Evolutionary conservation across 2,329 filamentous ascomycete species (phyloP).

Genomic region (Elsinoe necatrix): DNA sequence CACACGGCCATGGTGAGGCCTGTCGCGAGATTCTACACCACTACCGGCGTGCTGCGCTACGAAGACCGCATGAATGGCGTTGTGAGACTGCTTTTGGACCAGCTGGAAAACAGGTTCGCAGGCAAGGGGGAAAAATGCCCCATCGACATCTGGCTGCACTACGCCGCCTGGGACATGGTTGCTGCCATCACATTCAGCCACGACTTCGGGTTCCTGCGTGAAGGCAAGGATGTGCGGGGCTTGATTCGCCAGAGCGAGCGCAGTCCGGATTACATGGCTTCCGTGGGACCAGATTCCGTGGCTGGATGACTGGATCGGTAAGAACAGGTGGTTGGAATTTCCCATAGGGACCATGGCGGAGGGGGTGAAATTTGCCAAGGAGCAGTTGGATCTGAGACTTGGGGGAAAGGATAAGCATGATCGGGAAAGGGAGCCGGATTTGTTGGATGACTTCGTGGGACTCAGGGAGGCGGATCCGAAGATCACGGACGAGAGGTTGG

Average conservation of each 20-base stretch:
- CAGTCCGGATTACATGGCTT: slow-evolving; percentile 10
- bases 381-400: not conserved
- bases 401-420: slow-evolving; percentile 4
- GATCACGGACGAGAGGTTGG: slow-evolving; percentile 1
- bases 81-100: slow-evolving; percentile 41
- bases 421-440: slow-evolving; percentile 4
- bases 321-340: slow-evolving; percentile 1
- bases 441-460: slow-evolving; percentile 4
- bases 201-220: slow-evolving; percentile 21
- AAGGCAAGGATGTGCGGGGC: slow-evolving; percentile 16
- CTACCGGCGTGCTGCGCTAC: slow-evolving; percentile 6
- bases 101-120: slow-evolving; percentile 27
- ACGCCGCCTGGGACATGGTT: slow-evolving; percentile 74
- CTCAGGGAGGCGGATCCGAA: slow-evolving; percentile 8
- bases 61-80: not conserved
- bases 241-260: slow-evolving; percentile 23
- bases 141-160: slow-evolving; percentile 66
- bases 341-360: slow-evolving; percentile 3
- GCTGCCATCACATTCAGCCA: slow-evolving; percentile 36
- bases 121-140: slow-evolving; percentile 44
- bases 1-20: not conserved
- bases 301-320: slow-evolving; percentile 20
- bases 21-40: slow-evolving; percentile 6
- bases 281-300: slow-evolving; percentile 26
- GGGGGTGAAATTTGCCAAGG: slow-evolving; percentile 1